These are phyloP conservation scores for Clavariopsis aquatica DNA, from an alignment of 495 filamentous ascomycete genomes.

Conservation along the genomic window DNA sequence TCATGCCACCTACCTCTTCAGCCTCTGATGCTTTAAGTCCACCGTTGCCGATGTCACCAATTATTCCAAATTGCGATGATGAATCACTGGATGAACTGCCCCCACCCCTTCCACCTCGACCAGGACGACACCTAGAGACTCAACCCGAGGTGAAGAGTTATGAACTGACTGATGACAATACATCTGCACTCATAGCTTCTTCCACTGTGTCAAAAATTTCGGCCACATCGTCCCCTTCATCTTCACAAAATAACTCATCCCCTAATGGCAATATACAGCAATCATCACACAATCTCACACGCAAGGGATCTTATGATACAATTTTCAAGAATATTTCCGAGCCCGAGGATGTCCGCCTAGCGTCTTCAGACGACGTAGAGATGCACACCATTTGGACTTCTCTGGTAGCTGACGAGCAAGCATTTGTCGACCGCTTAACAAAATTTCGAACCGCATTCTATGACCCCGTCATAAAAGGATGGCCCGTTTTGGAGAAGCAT, in stretches of 20 bases:
- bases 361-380: slow-evolving; percentile 9
- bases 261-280: neutral
- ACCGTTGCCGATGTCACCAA: neutral
- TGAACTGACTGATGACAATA: neutral
- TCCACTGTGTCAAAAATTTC: slow-evolving; percentile 1
- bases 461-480: slow-evolving; percentile 8
- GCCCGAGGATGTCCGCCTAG: neutral
- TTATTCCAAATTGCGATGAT: neutral
- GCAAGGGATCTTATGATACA: slow-evolving; percentile 9
- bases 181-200: neutral
- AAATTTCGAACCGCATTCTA: slow-evolving; percentile 18
- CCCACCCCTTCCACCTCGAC: slow-evolving; percentile 25
- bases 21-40: neutral
- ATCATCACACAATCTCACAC: neutral
- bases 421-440: slow-evolving; percentile 15
- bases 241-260: neutral
- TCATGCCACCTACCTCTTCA: slow-evolving; percentile 25
- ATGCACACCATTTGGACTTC: slow-evolving; percentile 12
- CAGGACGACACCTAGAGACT: neutral
- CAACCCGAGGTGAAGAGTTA: neutral
- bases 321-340: slow-evolving; percentile 14
- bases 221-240: too few relatives aligned
- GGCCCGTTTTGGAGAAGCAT: slow-evolving; percentile 21
- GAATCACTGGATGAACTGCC: slow-evolving; percentile 7
- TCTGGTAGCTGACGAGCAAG: slow-evolving; percentile 9